Evolutionary conservation across 176 grass and related monocot species (phyloP).

Genomic region (Echinochloa phyllopogon): DNA sequence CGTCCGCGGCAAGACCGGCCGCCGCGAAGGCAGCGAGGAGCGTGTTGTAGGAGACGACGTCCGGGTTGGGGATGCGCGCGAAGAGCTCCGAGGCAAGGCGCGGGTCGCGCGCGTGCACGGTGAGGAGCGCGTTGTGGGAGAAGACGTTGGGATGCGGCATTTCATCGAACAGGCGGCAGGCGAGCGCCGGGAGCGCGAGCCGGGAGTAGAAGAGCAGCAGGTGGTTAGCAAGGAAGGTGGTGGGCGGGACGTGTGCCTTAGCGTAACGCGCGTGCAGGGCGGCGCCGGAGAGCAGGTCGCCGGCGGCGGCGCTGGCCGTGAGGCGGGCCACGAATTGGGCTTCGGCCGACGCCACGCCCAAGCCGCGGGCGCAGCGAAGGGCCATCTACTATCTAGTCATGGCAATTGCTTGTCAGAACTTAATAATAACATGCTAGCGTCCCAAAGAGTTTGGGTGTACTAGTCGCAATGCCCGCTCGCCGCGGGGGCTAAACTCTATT

Average conservation of each 20-base stretch:
- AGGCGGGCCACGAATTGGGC: slow-evolving; percentile 45
- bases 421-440: too few relatives aligned
- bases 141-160: slow-evolving; percentile 46
- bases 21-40: slow-evolving; percentile 45
- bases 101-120: slow-evolving; percentile 27
- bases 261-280: slow-evolving; percentile 50
- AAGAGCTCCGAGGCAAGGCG: slow-evolving; percentile 35
- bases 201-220: slow-evolving; percentile 51
- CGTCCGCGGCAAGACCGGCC: neutral
- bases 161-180: slow-evolving; percentile 39
- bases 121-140: slow-evolving; percentile 59
- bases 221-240: slow-evolving; percentile 52
- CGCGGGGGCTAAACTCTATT: too few relatives aligned
- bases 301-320: slow-evolving; percentile 19
- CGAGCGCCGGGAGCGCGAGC: slow-evolving; percentile 7
- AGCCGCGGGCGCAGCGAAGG: slow-evolving; percentile 9
- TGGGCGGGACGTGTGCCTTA: slow-evolving; percentile 47
- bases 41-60: slow-evolving; percentile 45
- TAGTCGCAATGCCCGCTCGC: too few relatives aligned
- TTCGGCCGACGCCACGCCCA: neutral
- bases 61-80: slow-evolving; percentile 23
- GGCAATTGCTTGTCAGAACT: too few relatives aligned
- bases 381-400: slow-evolving; percentile 6
- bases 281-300: slow-evolving; percentile 39
- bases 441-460: too few relatives aligned